phyloP scores from a whole-genome alignment of 225 moss, liverwort and hornwort genomes.

The Marchantia paleacea region DNA sequence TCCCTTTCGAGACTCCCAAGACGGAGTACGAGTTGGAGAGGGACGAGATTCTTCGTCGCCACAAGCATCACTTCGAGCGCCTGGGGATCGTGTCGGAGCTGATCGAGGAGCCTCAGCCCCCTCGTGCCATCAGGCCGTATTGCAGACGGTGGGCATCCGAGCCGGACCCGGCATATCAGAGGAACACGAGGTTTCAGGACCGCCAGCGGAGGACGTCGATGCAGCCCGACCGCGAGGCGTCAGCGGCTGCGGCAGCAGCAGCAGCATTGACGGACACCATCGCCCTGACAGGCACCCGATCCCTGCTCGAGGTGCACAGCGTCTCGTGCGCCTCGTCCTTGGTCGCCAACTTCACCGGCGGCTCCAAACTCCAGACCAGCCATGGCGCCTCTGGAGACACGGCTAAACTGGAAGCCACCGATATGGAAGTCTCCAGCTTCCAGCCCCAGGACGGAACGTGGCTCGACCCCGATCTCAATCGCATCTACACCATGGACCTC shows the following conservation, averaged over 20 bases:
- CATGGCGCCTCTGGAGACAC: not conserved
- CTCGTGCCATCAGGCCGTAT: constrained; percentile 29
- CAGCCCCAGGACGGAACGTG: constrained; percentile 25
- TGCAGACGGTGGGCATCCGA: constrained; percentile 35
- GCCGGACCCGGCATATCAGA: constrained; percentile 33
- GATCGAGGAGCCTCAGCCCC: constrained; percentile 17
- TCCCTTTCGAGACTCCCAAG: constrained; percentile 42
- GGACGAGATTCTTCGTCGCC: constrained; percentile 25
- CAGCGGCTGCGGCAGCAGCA: not conserved
- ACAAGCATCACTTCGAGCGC: constrained; percentile 23
- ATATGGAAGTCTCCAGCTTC: constrained; percentile 32
- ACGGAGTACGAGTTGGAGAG: constrained; percentile 42
- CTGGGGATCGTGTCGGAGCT: constrained; percentile 28
- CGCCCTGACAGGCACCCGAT: constrained; percentile 6
- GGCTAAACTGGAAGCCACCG: constrained; percentile 14
- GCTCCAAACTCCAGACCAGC: constrained; percentile 13
- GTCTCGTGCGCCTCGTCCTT: constrained; percentile 18
- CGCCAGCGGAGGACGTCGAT: constrained; percentile 19
- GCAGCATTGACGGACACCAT: constrained; percentile 10
- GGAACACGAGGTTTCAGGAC: constrained; percentile 34
- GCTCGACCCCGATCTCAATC: constrained; percentile 40
- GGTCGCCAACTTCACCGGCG: constrained; percentile 22
- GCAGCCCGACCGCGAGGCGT: not conserved
- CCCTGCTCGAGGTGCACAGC: constrained; percentile 13
- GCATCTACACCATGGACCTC: constrained; percentile 51